Evolutionary conservation across 2,329 filamentous ascomycete genomes (phyloP).

Genomic region (Ophiostoma himal-ulmi): DNA sequence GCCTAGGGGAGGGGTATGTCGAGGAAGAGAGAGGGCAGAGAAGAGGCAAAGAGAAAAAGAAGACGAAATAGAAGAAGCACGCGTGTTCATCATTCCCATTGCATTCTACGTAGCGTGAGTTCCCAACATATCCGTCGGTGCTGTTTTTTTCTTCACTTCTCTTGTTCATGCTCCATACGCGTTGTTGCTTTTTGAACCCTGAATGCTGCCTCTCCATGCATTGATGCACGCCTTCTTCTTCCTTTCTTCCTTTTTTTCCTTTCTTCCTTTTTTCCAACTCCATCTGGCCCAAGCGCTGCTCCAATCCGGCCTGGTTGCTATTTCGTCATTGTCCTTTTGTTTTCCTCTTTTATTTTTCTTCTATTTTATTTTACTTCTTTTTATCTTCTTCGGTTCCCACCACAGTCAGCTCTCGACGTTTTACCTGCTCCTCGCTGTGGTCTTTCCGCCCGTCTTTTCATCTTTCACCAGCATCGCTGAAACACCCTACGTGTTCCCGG

Average conservation of each 20-base stretch:
- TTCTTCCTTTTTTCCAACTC: neutral
- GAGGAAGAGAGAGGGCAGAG: neutral
- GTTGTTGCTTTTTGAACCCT: neutral
- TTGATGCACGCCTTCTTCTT: neutral
- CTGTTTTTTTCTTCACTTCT: neutral
- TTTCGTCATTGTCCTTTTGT: neutral
- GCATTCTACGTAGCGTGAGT: neutral
- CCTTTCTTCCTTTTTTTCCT: neutral
- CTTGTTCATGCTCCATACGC: neutral
- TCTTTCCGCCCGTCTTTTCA: neutral
- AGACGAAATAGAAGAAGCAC: neutral
- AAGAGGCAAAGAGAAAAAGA: no score
- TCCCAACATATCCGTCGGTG: neutral
- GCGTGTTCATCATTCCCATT: conserved; percentile 4
- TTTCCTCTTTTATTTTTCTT: neutral
- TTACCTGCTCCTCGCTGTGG: neutral
- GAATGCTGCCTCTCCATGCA: neutral
- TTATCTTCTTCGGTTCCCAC: neutral
- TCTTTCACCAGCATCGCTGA: conserved; percentile 6
- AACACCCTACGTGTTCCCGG: conserved; percentile 8
- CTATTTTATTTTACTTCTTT: neutral
- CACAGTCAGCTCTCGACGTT: neutral
- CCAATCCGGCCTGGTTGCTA: neutral
- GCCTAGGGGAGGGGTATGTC: neutral
- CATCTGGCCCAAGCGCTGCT: neutral